Base-by-base conservation (phyloP, 176 grass and related monocot genomes). In the Oryza rufipogon region DNA sequence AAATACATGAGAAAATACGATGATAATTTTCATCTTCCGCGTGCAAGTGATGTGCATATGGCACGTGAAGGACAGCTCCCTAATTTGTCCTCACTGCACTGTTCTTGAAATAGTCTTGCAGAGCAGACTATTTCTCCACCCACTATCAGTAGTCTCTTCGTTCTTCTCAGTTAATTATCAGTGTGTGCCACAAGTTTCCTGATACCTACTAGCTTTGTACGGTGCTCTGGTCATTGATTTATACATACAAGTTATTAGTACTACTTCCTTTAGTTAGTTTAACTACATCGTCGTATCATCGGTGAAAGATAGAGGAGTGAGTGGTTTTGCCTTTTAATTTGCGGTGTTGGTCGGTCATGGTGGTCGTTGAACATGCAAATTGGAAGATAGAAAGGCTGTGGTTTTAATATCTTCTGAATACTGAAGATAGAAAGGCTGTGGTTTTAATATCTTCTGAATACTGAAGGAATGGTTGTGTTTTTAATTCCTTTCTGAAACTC, bases 31-130 rank as follows among this genome's bases (percentile, higher is more conserved):
- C 30, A 73, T 71, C 67, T 77, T 65, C 85, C 78, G 12, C 4
- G 34, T 66, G 32, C n/a, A 11, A 12, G 5, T 74, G 41, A 51
- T 60, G 61, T 74, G 69, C 34, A 70, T 58, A 76, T 66, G 65
- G 26, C 60, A 79, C 38, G 88, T 86, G 68, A 86, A 74, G 28
- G 88, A 86, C 16, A 86, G 63, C 80, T 63, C 61, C 61, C n/a
- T 69, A 38, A 12, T 79, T 86, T 86, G 84, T 90, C 80, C 48
- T 79, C 63, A 49, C 48, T 42, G 84, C 70, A 60, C 41, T 74
- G 67, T 82, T 86, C 48, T 26, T 61, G 67, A 42, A 51, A 44
- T 58, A 61, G 76, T 58, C 58, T 15, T 77, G 22, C 48, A 81
- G 77, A 71, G 19, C 12, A 58, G 17, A 58, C 71, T 2, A 54